Evolutionary conservation across 1,139 yeast genomes (phyloP), one percentile per base, ranked within the genome.

Genomic region (Pichia sp.): DNA sequence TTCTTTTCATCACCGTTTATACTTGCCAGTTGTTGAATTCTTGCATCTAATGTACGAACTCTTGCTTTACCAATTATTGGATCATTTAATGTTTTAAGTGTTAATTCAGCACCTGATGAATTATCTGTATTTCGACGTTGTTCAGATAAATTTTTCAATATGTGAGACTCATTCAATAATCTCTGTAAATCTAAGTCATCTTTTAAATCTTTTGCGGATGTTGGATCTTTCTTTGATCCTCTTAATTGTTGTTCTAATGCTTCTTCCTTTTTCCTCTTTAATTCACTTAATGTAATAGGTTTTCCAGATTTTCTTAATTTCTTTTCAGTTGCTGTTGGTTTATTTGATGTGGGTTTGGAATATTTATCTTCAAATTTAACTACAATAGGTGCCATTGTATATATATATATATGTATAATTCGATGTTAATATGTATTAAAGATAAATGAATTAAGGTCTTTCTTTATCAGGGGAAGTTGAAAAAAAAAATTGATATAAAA

Each of bases 1-100:
- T 37, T 73, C 68, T 53, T 35, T 49, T 61, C 48, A 22, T 65
- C 57, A 0, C 80, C 75, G 58, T 80, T 80, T 0, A 59, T 53
- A 1, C 76, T 71, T 0, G 90, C 72, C 8, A 82, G 59, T 26
- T 70, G 66, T 30, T 80, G 68, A 45, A 90, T 68, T 46, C 97
- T 72, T 36, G 81, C 73, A 45, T 82, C 82, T 51, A 90, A 65
- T 0, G 94, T 80, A 54, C 90, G 76, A 46, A 79, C 74, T 46
- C 97, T 71, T 2, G 90, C 82, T 44, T 82, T 83, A 6, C 97
- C 97, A 4, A 83, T 76, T 2, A 95, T 85, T 35, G 78, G 84
- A 41, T 81, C 82, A 55, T 81, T 82, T 37, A 82, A 60, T 1
- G 87, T 84, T 46, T 77, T 75, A 42, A 87, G 64, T 0, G 89